Base-by-base conservation (phyloP, 1,139 yeast genomes). In the Taiozyma sp. region DNA sequence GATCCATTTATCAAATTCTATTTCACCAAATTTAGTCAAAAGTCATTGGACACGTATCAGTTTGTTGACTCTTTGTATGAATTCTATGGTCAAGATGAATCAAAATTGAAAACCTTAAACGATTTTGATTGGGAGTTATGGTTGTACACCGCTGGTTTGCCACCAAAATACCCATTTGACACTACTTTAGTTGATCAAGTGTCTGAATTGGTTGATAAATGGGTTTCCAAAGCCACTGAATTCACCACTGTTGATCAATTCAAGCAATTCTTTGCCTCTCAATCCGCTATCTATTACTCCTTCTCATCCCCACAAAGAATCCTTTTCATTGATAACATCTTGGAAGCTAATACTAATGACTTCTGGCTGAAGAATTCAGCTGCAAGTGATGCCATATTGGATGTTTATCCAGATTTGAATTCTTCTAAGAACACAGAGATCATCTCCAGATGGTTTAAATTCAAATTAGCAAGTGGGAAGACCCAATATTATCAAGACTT, bases 71-170 rank as follows among this genome's bases (percentile, higher is more conserved):
- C 89, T 1, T 70, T 91, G 54, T 89, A 84, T 68, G 93, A 76
- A 47, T 86, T 83, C 61, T 66, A 70, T 41, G 54, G 52, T 1
- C 50, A 58, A 6, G 65, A 62, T 30, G 49, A 58, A 23, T 75
- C 75, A 47, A 72, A 80, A 56, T 71, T 72, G 49, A 74, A 68
- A 0, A 58, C 75, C 29, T 75, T 88, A 59, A 88, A 88, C 60
- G 44, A 53, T 12, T 79, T 91, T 48, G 96, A 91, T 67, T 91
- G 97, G 96, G 76, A 88, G 50, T 68, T 81, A 34, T 91, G 97
- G 96, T 73, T 89, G 53, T 86, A 78, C 67, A 72, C 77, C 44
- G 87, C 95, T 4, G 97, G 97, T 2, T 79, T 91, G 78, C 97
- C 97, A 44, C 93, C 92, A 51, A 85, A 81, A 65, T 96, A 96